phyloP scores from a whole-genome alignment of 257 asterid species.

The Cinchona pubescens region DNA sequence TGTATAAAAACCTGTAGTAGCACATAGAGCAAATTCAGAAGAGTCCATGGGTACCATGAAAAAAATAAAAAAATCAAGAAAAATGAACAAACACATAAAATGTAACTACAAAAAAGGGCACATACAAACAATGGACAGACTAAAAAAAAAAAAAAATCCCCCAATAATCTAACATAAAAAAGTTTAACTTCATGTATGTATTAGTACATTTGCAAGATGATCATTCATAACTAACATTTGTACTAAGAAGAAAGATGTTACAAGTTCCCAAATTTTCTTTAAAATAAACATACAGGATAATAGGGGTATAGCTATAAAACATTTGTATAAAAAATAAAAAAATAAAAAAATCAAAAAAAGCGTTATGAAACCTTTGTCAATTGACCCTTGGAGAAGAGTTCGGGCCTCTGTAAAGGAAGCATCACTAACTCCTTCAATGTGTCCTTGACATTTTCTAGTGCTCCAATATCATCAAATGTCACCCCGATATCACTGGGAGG shows the following conservation, averaged over 20 bases:
- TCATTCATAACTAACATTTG: neutral
- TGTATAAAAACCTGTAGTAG: neutral
- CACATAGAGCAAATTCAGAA: neutral
- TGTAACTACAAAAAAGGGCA: neutral
- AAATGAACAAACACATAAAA: neutral
- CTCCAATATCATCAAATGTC: slow-evolving; percentile 93
- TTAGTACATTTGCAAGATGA: neutral
- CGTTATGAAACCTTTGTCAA: slow-evolving; percentile 84
- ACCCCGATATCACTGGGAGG: slow-evolving; percentile 83
- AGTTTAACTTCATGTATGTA: neutral
- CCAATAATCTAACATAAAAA: neutral
- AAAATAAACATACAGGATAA: neutral
- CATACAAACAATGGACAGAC: neutral
- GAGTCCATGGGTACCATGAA: neutral
- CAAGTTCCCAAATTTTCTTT: neutral
- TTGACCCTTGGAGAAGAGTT: slow-evolving; percentile 88
- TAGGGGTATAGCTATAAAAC: slow-evolving; percentile 1
- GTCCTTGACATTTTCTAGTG: slow-evolving; percentile 84
- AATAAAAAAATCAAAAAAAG: no score
- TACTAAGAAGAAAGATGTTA: neutral
- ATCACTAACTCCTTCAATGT: slow-evolving; percentile 86
- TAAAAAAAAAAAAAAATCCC: neutral
- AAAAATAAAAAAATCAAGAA: neutral
- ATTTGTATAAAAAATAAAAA: no score
- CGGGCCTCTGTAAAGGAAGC: slow-evolving; percentile 92